Evolutionary conservation across 1,139 yeast genomes (phyloP).

Genomic region (Scheffersomyces cryptocercus): DNA sequence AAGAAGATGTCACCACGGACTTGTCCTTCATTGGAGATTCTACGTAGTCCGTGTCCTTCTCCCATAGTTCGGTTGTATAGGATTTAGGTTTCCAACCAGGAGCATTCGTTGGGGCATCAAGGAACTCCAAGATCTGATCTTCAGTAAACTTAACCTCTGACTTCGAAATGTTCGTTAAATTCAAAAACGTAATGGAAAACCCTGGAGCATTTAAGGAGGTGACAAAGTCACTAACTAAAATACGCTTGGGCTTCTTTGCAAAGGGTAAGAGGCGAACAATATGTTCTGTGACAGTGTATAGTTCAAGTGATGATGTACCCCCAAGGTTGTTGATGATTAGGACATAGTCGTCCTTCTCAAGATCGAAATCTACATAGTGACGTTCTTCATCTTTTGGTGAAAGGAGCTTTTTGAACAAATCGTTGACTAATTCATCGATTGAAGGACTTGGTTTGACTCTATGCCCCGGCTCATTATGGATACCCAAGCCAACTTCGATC

Average conservation of each 20-base stretch:
- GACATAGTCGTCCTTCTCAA: constrained; percentile 61
- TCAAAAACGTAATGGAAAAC: constrained; percentile 75
- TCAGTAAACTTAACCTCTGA: constrained; percentile 27
- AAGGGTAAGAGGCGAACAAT: constrained; percentile 51
- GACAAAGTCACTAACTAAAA: constrained; percentile 72
- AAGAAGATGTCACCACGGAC: constrained; percentile 26
- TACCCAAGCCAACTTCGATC: constrained; percentile 92
- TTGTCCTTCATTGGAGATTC: constrained; percentile 36
- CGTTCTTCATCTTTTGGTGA: constrained; percentile 61
- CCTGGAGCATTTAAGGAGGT: constrained; percentile 93
- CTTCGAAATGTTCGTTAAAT: constrained; percentile 47
- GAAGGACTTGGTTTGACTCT: constrained; percentile 72
- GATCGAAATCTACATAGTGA: constrained; percentile 65
- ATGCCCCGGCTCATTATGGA: constrained; percentile 92
- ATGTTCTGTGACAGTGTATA: constrained; percentile 63
- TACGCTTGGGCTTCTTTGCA: constrained; percentile 55
- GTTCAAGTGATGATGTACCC: constrained; percentile 77
- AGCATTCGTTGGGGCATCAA: constrained; percentile 74
- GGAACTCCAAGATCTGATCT: constrained; percentile 41
- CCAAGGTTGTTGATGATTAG: constrained; percentile 79
- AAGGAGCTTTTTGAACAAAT: constrained; percentile 55
- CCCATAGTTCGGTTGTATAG: constrained; percentile 28
- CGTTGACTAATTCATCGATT: constrained; percentile 54
- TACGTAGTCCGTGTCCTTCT: constrained; percentile 12
- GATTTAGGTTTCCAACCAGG: constrained; percentile 74